Evolutionary conservation across 2,329 filamentous ascomycete genomes (phyloP), one percentile per base, ranked within the genome.

Genomic region (Penicillium sp.): DNA sequence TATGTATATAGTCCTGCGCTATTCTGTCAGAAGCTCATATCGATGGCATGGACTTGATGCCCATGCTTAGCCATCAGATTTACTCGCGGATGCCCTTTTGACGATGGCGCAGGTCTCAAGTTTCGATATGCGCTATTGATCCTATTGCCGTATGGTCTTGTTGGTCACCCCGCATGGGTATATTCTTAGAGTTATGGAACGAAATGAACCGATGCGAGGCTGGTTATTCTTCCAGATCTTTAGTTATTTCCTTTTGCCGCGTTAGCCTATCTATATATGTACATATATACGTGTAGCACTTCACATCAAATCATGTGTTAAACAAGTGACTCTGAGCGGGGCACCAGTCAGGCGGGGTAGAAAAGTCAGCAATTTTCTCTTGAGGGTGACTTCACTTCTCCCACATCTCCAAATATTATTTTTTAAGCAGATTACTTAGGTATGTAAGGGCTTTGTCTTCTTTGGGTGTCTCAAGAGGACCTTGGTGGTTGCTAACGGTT

Each of bases 281-380:
- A 7, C 22, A 7, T 24, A 24, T 24, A 24, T 24, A 24, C 2
- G 6, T 24, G 7, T 22, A n/a, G 29, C n/a, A 15, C 15, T 7
- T 17, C n/a, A 40, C 10, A 29, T 29, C 24, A 29, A 38, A 39
- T 45, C 35, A 48, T 42, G 26, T 21, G 45, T 22, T 19, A 42
- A 9, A 8, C 7, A 24, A 39, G 15, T 17, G 19, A 24, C 32
- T 28, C 12, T 45, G 9, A 51, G 48, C 48, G 48, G 48, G 48
- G 48, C 48, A 41, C 48, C 48, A 50, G 48, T 51, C 43, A 51
- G 48, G 48, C 48, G 48, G 48, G 48, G 48, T 51, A 47, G 17
- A 51, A 51, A 51, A 51, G 48, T 47, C 48, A 47, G 48, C 43
- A 51, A 47, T 47, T 51, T 47, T 51, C n/a, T 13, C n/a, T 17